A percentile compares a stretch with the other conserved stretches of the same genome.
Evolutionary conservation across 306 rosid species (phyloP).

Genomic region (Vigna unguiculata): DNA sequence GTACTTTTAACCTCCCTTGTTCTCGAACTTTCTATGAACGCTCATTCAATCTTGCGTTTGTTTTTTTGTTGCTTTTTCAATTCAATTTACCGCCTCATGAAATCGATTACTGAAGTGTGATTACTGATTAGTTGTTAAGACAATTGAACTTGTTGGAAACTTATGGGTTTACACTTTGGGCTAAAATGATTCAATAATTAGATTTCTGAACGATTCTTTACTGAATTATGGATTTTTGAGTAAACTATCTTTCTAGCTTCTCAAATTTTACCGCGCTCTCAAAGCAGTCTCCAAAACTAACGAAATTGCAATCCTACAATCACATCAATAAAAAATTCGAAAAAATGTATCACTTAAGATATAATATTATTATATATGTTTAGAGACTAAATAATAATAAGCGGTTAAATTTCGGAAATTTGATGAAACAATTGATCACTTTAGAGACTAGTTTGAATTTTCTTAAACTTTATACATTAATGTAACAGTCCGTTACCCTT

Average conservation of each 20-base stretch:
- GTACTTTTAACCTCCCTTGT: slow-evolving; percentile 50
- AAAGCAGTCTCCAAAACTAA: neutral
- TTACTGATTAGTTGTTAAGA: slow-evolving; percentile 32
- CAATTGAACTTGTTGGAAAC: slow-evolving; percentile 33
- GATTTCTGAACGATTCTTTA: slow-evolving; percentile 3
- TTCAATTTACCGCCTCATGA: slow-evolving; percentile 16
- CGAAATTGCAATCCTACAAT: neutral
- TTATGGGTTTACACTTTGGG: neutral
- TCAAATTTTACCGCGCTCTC: neutral
- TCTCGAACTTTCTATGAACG: slow-evolving; percentile 13
- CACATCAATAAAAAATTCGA: neutral
- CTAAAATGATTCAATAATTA: neutral
- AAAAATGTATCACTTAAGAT: neutral
- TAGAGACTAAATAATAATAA: neutral
- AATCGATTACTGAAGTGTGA: slow-evolving; percentile 7
- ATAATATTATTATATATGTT: neutral
- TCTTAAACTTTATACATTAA: neutral
- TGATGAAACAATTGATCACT: neutral
- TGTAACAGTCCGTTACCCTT: neutral
- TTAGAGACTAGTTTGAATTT: neutral
- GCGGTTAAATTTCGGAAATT: neutral
- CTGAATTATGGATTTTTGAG: slow-evolving; percentile 15
- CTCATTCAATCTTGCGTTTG: neutral
- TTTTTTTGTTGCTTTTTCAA: neutral
- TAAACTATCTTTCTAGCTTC: neutral